Percentiles rank a stretch among this genome's conserved stretches.
phyloP scores from a whole-genome alignment of 2,329 filamentous ascomycete genomes.

The Nemania abortiva region DNA sequence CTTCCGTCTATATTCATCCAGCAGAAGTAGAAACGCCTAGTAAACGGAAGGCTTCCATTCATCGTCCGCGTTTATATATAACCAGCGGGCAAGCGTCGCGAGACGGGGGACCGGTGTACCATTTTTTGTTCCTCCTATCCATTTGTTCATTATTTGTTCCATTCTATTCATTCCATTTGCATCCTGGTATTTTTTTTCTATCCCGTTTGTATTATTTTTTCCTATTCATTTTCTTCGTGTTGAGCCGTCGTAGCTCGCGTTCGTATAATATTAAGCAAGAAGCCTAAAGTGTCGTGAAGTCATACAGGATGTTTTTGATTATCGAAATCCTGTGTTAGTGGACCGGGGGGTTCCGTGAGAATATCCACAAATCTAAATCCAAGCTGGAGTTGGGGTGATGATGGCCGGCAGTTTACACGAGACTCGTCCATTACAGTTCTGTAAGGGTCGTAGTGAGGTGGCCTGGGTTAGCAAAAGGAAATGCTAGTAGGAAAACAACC shows the following conservation, averaged over 20 bases:
- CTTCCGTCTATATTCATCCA: background rate
- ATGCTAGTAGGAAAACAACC: constrained; percentile 17
- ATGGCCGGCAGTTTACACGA: background rate
- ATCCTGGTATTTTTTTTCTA: constrained; percentile 2
- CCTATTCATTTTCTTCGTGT: background rate
- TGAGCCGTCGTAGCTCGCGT: constrained; percentile 20
- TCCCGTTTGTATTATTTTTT: background rate
- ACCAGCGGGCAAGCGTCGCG: constrained; percentile 22
- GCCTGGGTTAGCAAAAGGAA: background rate
- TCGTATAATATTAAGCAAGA: constrained; percentile 1
- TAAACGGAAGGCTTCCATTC: background rate
- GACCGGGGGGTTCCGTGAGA: background rate
- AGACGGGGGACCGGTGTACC: constrained; percentile 17
- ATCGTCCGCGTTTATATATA: background rate
- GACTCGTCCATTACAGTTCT: background rate
- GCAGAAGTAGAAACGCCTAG: constrained; percentile 9
- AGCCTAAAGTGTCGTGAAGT: constrained; percentile 1
- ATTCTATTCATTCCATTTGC: constrained; percentile 9
- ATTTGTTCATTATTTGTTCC: background rate
- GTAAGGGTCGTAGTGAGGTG: background rate
- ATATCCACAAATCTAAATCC: background rate
- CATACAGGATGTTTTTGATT: constrained; percentile 11
- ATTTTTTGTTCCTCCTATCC: background rate
- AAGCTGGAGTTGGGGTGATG: background rate
- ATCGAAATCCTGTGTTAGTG: background rate